A percentile compares a stretch with the other conserved stretches of the same genome.
phyloP scores from a whole-genome alignment of 2,329 filamentous ascomycete genomes.

The Colletotrichum lini region DNA sequence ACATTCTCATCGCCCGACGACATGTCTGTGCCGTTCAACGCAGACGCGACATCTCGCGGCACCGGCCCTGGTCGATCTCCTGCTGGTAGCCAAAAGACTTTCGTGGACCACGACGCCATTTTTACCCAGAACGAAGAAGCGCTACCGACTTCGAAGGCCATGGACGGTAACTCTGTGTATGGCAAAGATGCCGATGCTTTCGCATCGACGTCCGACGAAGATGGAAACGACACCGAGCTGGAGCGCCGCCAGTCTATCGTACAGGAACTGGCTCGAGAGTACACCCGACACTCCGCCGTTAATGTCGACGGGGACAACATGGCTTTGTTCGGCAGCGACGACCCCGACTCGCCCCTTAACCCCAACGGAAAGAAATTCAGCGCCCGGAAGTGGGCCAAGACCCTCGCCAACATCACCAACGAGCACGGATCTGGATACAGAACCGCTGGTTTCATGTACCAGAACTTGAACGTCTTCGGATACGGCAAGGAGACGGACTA shows the following conservation, averaged over 20 bases:
- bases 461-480: constrained; percentile 60
- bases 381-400: constrained; percentile 57
- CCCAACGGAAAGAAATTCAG: constrained; percentile 65
- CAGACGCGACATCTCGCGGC: constrained; percentile 13
- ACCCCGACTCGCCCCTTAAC: constrained; percentile 62
- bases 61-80: constrained; percentile 19
- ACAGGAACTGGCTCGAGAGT: constrained; percentile 45
- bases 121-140: constrained; percentile 6
- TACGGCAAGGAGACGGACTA: constrained; percentile 59
- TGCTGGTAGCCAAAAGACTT: constrained; percentile 39
- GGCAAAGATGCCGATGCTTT: constrained; percentile 18
- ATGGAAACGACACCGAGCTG: constrained; percentile 40
- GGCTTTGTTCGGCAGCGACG: constrained; percentile 48
- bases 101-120: constrained; percentile 29
- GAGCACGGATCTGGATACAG: constrained; percentile 48
- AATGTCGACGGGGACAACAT: constrained; percentile 45
- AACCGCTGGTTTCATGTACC: constrained; percentile 54
- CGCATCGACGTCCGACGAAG: constrained; percentile 28
- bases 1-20: neutral
- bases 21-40: constrained; percentile 30
- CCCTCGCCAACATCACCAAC: constrained; percentile 46
- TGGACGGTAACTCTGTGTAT: constrained; percentile 11
- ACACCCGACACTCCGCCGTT: constrained; percentile 43
- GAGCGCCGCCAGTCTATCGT: constrained; percentile 44
- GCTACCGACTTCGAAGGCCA: neutral